Evolutionary conservation across 176 grass and related monocot genomes (phyloP).

Genomic region (Zoysia pacifica): DNA sequence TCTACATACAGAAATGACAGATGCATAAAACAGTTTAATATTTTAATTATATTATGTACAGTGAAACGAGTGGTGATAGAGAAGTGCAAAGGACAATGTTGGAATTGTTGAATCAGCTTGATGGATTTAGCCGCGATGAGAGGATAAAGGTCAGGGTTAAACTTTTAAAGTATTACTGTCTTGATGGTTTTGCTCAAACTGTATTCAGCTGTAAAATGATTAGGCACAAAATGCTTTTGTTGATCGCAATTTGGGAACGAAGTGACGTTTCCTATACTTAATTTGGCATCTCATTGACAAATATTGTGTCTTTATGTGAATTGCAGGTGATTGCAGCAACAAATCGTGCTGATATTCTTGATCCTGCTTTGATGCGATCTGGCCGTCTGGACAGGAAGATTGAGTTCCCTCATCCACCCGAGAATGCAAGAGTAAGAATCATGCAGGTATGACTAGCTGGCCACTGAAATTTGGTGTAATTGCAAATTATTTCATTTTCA

Average conservation of each 20-base stretch:
- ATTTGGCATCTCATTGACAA: slow-evolving; percentile 4
- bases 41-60: slow-evolving; percentile 31
- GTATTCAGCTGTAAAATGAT: background rate
- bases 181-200: slow-evolving; percentile 1
- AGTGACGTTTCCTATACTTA: background rate
- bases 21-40: background rate
- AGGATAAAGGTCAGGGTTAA: slow-evolving; percentile 66
- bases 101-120: slow-evolving; percentile 76
- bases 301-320: slow-evolving; percentile 17
- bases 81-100: slow-evolving; percentile 86
- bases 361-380: slow-evolving; percentile 57
- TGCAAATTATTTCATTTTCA: background rate
- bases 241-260: slow-evolving; percentile 14
- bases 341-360: slow-evolving; percentile 38
- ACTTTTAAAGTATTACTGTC: background rate
- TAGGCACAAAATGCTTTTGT: background rate
- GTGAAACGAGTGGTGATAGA: slow-evolving; percentile 81
- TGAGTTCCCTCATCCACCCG: slow-evolving; percentile 76
- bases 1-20: background rate
- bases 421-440: slow-evolving; percentile 71
- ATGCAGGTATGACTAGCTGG: slow-evolving; percentile 52
- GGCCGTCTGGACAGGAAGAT: slow-evolving; percentile 80
- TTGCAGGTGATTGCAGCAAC: slow-evolving; percentile 54
- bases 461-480: background rate
- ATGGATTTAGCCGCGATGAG: slow-evolving; percentile 83